phyloP scores from a whole-genome alignment of 2,329 filamentous ascomycete genomes.

The Leptographium flavum region DNA sequence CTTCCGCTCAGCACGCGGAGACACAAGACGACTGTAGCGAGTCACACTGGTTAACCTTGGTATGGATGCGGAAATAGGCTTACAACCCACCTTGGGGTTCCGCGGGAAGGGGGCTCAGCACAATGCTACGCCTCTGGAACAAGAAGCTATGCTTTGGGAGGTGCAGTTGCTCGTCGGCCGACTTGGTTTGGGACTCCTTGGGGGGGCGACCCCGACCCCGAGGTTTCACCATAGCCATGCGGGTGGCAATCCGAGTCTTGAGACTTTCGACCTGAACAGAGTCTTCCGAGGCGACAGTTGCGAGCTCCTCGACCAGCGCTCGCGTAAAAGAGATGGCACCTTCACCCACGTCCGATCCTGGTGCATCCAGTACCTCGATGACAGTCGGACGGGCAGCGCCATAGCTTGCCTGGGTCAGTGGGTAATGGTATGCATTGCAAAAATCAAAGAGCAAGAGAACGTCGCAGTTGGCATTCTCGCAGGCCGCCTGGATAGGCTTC shows the following conservation, averaged over 20 bases:
- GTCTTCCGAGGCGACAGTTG: neutral
- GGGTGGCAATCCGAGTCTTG: constrained; percentile 1
- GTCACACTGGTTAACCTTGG: neutral
- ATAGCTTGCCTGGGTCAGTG: constrained; percentile 2
- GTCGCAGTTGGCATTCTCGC: constrained; percentile 7
- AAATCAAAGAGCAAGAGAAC: constrained; percentile 11
- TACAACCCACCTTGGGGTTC: constrained; percentile 7
- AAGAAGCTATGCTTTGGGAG: constrained; percentile 10
- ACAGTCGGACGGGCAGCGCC: constrained; percentile 4
- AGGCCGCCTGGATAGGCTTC: constrained; percentile 7
- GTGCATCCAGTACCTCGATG: constrained; percentile 9
- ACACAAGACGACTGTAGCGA: constrained; percentile 8
- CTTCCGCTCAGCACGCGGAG: constrained; percentile 7
- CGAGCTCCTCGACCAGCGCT: constrained; percentile 9
- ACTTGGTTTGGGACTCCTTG: constrained; percentile 5
- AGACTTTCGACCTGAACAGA: constrained; percentile 4
- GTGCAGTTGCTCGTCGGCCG: constrained; percentile 1
- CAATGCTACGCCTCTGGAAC: constrained; percentile 8
- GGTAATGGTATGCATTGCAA: constrained; percentile 5
- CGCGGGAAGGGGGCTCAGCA: constrained; percentile 5
- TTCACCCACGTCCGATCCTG: constrained; percentile 1
- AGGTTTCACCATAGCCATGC: constrained; percentile 6
- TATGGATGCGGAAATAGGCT: neutral
- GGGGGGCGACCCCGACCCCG: constrained; percentile 8
- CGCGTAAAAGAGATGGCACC: constrained; percentile 4